A percentile compares a stretch with the other conserved stretches of the same genome.
Evolutionary conservation across 805 yeast genomes (phyloP).

Genomic region (Lachancea lanzarotensis): DNA sequence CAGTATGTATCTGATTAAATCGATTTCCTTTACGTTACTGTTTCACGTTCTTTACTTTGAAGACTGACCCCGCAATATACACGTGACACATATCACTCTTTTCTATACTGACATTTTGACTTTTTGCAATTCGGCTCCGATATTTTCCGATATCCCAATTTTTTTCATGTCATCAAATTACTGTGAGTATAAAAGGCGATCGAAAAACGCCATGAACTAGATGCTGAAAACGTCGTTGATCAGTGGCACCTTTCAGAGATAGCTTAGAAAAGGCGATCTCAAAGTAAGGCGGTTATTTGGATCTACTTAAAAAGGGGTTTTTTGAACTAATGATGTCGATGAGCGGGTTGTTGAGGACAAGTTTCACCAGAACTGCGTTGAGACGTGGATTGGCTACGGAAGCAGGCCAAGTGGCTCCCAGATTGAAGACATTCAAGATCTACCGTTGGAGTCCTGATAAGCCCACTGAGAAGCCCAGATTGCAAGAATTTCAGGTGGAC

Average conservation of each 20-base stretch:
- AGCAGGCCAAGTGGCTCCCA: slow-evolving; percentile 50
- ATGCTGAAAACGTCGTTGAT: not conserved
- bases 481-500: slow-evolving; percentile 79
- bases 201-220: not conserved
- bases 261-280: not conserved
- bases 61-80: no score
- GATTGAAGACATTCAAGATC: slow-evolving; percentile 78
- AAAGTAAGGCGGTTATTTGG: not conserved
- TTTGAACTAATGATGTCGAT: not conserved
- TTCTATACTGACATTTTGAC: not conserved
- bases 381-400: slow-evolving; percentile 29
- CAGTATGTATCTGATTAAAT: no score
- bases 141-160: not conserved
- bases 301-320: not conserved
- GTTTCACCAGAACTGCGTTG: slow-evolving; percentile 3
- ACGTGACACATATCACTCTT: not conserved
- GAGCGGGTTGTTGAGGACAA: slow-evolving; percentile 7
- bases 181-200: not conserved
- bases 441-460: slow-evolving; percentile 98
- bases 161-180: not conserved
- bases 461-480: slow-evolving; percentile 83
- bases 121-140: slow-evolving; percentile 1
- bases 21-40: no score
- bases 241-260: not conserved
- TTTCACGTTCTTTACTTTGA: no score